phyloP scores from a whole-genome alignment of 2,329 filamentous ascomycete genomes.

The Pseudogymnoascus sp. region DNA sequence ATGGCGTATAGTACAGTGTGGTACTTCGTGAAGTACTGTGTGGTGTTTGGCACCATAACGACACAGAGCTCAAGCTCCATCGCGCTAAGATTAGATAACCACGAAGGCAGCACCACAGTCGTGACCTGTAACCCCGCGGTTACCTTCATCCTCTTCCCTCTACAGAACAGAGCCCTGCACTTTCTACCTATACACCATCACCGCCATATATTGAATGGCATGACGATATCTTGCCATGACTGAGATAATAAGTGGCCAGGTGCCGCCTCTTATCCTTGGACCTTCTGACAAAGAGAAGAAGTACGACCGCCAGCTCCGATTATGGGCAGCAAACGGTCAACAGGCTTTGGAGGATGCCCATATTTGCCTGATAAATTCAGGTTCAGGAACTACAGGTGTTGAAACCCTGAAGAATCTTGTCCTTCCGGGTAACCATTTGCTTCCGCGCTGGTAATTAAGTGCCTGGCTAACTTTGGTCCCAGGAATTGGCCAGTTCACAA shows the following conservation, averaged over 20 bases:
- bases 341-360: constrained; percentile 83
- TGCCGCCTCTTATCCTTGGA: constrained; percentile 40
- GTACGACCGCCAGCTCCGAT: constrained; percentile 88
- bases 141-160: background rate
- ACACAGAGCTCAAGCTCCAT: background rate
- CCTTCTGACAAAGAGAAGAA: constrained; percentile 61
- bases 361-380: constrained; percentile 83
- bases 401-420: constrained; percentile 98
- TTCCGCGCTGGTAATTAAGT: background rate
- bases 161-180: background rate
- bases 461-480: background rate
- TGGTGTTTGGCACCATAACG: background rate
- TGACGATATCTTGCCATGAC: constrained; percentile 26
- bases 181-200: background rate
- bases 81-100: constrained; percentile 9
- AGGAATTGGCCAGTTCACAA: constrained; percentile 86
- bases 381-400: constrained; percentile 77
- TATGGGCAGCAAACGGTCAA: constrained; percentile 93
- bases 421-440: constrained; percentile 57
- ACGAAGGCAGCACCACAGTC: background rate
- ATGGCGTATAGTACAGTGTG: background rate
- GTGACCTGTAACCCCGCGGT: background rate
- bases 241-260: constrained; percentile 24
- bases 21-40: background rate
- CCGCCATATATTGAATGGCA: background rate